phyloP scores from a whole-genome alignment of 202 grass and related monocot species.

The Musa balbisiana region DNA sequence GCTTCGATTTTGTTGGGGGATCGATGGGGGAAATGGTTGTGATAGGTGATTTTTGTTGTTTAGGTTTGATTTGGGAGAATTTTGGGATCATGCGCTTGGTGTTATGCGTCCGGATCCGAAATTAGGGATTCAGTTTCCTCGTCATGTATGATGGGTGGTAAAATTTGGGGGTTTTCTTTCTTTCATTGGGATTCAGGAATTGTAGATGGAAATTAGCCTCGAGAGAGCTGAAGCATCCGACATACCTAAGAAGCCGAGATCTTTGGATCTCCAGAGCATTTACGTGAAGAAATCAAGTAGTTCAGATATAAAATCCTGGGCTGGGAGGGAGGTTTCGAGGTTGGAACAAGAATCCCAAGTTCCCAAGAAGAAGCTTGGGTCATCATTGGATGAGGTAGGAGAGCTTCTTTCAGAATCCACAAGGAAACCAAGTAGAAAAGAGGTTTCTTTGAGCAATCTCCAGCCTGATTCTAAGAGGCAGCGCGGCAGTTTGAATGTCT shows the following conservation, averaged over 20 bases:
- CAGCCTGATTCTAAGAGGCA: slow-evolving; percentile 48
- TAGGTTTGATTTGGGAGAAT: slow-evolving; percentile 28
- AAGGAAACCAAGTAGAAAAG: slow-evolving; percentile 31
- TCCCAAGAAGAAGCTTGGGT: slow-evolving; percentile 7
- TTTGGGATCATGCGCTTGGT: slow-evolving; percentile 35
- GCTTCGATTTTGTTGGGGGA: slow-evolving; percentile 17
- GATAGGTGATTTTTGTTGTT: slow-evolving; percentile 18
- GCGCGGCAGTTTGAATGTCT: slow-evolving; percentile 31
- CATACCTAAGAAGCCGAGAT: slow-evolving; percentile 40
- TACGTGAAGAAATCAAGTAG: slow-evolving; percentile 48
- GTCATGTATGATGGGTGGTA: slow-evolving; percentile 58
- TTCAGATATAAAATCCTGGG: slow-evolving; percentile 30
- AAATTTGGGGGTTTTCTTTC: slow-evolving; percentile 27
- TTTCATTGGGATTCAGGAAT: slow-evolving; percentile 29
- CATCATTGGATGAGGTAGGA: slow-evolving; percentile 23
- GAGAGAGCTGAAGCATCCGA: slow-evolving; percentile 35
- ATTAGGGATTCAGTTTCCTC: slow-evolving; percentile 26
- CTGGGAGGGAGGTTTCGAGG: slow-evolving; percentile 39
- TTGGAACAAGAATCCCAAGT: slow-evolving; percentile 22
- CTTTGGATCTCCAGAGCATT: slow-evolving; percentile 34
- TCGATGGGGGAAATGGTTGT: slow-evolving; percentile 16
- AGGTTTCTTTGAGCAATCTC: slow-evolving; percentile 34
- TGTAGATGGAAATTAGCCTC: slow-evolving; percentile 63
- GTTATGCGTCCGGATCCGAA: slow-evolving; percentile 39
- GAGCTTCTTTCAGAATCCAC: slow-evolving; percentile 8